Evolutionary conservation across 768 basidiomycete genomes (phyloP), one percentile per base, ranked within the genome.

Genomic region (Lentinula raphanica): DNA sequence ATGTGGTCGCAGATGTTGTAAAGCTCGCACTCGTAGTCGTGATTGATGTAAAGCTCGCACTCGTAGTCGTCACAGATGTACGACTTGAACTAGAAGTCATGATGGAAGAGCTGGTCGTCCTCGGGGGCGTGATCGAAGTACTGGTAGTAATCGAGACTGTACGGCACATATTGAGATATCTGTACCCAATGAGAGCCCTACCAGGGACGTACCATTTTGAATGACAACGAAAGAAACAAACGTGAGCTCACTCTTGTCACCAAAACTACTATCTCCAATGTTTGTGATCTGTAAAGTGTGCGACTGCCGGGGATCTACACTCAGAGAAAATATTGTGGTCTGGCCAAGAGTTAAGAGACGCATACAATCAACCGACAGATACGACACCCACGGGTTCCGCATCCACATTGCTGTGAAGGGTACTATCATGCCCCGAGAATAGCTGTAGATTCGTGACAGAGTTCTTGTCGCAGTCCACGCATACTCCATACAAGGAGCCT

Each of bases 61-160:
- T n/a, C n/a, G n/a, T n/a, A n/a, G n/a, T n/a, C n/a, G n/a, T n/a
- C n/a, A n/a, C n/a, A n/a, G n/a, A 55, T 9, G 27, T 8, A 28
- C 32, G 13, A n/a, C 38, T 39, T 39, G 38, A 12, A 39, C 2
- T 72, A 64, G 72, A 95, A 95, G 40, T 97, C 78, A 56, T 87
- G 74, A 69, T 97, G 92, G 69, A 93, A 78, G 7, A 97, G 81
- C 67, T 95, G 89, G 72, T 93, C 89, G 7, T 4, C 19, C 32
- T 35, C 32, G 42, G 23, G 8, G 42, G 12, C 21, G n/a, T 19
- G 42, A 12, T n/a, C 12, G 17, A 44, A 19, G 39, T 19, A 7
- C 21, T 44, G 19, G 9, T 23, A 3, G 42, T n/a, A n/a, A n/a
- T 4, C 7, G 42, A 44, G n/a, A 6, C 42, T 44, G 9, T 4